Conservation (phyloP, 768 basidiomycete genomes). For the Boletus reticulatus region DNA sequence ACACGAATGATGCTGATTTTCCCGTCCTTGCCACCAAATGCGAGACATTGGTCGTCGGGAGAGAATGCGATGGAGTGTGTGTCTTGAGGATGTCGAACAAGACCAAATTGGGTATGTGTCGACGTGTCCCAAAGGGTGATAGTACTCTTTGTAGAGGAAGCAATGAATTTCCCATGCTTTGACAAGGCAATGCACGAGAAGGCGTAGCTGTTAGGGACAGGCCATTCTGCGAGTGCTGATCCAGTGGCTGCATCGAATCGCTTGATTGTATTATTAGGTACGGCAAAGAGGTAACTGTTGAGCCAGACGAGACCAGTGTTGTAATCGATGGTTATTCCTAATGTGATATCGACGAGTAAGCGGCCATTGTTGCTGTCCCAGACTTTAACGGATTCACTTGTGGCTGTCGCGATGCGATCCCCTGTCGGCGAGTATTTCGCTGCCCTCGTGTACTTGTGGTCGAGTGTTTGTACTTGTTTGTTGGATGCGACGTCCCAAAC, state of each 20-base stretch:
- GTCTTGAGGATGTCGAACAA: background rate
- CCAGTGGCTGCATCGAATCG: background rate
- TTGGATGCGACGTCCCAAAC: no score
- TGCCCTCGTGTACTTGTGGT: no score
- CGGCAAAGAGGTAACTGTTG: no score
- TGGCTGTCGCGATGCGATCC: no score
- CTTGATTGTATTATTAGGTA: background rate
- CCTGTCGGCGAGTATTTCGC: no score
- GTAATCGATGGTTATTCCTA: no score
- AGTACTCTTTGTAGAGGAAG: background rate
- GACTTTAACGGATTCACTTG: no score
- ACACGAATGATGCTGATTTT: background rate
- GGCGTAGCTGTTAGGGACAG: background rate
- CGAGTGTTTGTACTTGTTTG: no score
- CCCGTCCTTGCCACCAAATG: background rate
- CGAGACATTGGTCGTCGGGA: background rate
- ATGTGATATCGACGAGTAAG: no score
- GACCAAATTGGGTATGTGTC: background rate
- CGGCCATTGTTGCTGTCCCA: no score
- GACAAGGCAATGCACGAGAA: background rate
- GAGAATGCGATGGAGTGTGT: background rate
- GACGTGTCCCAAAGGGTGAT: background rate
- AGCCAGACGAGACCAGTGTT: no score
- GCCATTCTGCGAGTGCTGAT: background rate
- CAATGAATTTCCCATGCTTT: background rate